These are phyloP conservation scores for Psilocybe cyanescens DNA, from an alignment of 768 basidiomycete genomes.

Conservation along the genomic window DNA sequence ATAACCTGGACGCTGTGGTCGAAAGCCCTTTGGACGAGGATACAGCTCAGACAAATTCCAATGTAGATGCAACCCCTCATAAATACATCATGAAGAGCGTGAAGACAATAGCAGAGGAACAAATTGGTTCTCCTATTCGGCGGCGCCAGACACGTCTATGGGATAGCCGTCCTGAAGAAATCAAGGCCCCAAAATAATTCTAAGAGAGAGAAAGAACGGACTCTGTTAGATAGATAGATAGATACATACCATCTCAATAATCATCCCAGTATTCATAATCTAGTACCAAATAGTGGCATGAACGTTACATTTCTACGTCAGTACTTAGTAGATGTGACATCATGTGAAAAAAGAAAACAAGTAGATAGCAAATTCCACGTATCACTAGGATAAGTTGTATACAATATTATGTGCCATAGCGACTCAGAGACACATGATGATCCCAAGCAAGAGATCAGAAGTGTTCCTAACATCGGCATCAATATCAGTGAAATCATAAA, in stretches of 20 bases:
- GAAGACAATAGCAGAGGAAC: constrained; percentile 78
- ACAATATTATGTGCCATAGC: constrained; percentile 12
- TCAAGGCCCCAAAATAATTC: constrained; percentile 25
- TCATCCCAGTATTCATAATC: not conserved
- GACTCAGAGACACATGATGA: constrained; percentile 16
- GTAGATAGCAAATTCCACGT: constrained; percentile 2
- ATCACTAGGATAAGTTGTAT: constrained; percentile 11
- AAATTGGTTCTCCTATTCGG: constrained; percentile 50
- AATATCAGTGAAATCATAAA: not conserved
- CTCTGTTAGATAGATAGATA: not conserved
- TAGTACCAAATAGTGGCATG: not conserved
- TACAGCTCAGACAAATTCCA: constrained; percentile 11
- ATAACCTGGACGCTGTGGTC: constrained; percentile 83
- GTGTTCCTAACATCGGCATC: constrained; percentile 49
- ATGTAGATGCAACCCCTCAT: constrained; percentile 20
- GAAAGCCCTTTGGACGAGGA: constrained; percentile 13
- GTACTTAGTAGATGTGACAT: constrained; percentile 6
- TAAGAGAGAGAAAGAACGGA: not conserved
- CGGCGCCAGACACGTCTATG: constrained; percentile 42
- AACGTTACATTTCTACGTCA: constrained; percentile 4
- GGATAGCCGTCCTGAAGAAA: constrained; percentile 46
- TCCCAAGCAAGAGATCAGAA: constrained; percentile 41
- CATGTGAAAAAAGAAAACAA: constrained; percentile 11
- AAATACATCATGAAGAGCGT: constrained; percentile 71
- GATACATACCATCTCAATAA: not conserved